These are phyloP conservation scores for Cercospora brassicicola DNA, from an alignment of 2,329 filamentous ascomycete species.

Conservation along the genomic window DNA sequence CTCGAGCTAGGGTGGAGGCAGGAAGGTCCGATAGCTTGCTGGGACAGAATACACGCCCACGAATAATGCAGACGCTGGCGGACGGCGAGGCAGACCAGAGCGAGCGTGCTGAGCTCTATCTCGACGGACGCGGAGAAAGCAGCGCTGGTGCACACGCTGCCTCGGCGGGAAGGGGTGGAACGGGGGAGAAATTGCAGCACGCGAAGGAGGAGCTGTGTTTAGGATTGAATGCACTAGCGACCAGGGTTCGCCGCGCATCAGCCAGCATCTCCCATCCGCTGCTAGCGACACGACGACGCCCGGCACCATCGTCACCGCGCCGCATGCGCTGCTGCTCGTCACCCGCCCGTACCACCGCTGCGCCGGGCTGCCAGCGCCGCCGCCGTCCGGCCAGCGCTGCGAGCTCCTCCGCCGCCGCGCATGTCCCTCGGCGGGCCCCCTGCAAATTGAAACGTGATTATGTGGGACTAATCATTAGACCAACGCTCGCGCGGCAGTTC, in stretches of 20 bases:
- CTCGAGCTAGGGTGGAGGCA: constrained; percentile 4
- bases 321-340: neutral
- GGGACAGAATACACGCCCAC: neutral
- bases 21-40: constrained; percentile 2
- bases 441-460: constrained; percentile 14
- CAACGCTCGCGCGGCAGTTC: constrained; percentile 9
- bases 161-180: constrained; percentile 7
- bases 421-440: neutral
- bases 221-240: constrained; percentile 7
- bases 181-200: constrained; percentile 9
- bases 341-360: neutral
- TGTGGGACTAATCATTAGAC: constrained; percentile 10
- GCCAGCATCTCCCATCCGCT: neutral
- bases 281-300: neutral
- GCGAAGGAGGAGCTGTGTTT: constrained; percentile 9
- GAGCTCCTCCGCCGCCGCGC: neutral
- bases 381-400: neutral
- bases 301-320: neutral
- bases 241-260: constrained; percentile 1
- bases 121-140: constrained; percentile 2
- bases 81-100: constrained; percentile 8
- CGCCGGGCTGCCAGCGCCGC: neutral
- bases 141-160: constrained; percentile 6
- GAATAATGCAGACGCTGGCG: constrained; percentile 1
- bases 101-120: constrained; percentile 4